phyloP scores from a whole-genome alignment of 495 filamentous ascomycete genomes.

The Daldinia grandis region DNA sequence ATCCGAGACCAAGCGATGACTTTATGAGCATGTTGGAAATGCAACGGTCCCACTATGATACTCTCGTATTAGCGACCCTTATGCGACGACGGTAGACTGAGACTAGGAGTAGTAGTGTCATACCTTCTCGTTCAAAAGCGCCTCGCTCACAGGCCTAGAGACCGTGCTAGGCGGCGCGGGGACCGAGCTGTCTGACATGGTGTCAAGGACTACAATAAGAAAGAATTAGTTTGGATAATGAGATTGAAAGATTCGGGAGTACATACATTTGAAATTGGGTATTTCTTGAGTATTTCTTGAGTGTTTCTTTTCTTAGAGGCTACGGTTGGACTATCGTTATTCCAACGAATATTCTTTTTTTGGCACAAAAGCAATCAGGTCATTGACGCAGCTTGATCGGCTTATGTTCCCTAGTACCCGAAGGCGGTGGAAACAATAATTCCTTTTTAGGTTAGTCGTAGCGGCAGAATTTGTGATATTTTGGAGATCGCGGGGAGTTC shows the following conservation, averaged over 20 bases:
- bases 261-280: slow-evolving; percentile 14
- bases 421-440: slow-evolving; percentile 48
- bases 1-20: slow-evolving; percentile 89
- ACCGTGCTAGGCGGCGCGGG: slow-evolving; percentile 52
- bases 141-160: slow-evolving; percentile 86
- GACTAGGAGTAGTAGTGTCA: neutral
- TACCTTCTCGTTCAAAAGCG: slow-evolving; percentile 96
- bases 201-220: slow-evolving; percentile 24
- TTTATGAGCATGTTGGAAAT: slow-evolving; percentile 96
- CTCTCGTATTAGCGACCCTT: slow-evolving; percentile 34
- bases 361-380: slow-evolving; percentile 24
- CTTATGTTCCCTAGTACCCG: slow-evolving; percentile 34
- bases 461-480: slow-evolving; percentile 53
- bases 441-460: slow-evolving; percentile 23
- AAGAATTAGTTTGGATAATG: slow-evolving; percentile 18
- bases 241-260: slow-evolving; percentile 15
- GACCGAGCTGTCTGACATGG: slow-evolving; percentile 55
- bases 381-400: slow-evolving; percentile 19
- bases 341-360: slow-evolving; percentile 25
- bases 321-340: slow-evolving; percentile 13
- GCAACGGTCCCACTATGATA: slow-evolving; percentile 92
- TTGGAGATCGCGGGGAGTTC: slow-evolving; percentile 42
- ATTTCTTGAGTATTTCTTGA: slow-evolving; percentile 6
- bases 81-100: neutral
- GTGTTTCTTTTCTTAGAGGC: slow-evolving; percentile 7